Conservation (phyloP, 352 stramenopile species). For the Globisporangium cederbergense region DNA sequence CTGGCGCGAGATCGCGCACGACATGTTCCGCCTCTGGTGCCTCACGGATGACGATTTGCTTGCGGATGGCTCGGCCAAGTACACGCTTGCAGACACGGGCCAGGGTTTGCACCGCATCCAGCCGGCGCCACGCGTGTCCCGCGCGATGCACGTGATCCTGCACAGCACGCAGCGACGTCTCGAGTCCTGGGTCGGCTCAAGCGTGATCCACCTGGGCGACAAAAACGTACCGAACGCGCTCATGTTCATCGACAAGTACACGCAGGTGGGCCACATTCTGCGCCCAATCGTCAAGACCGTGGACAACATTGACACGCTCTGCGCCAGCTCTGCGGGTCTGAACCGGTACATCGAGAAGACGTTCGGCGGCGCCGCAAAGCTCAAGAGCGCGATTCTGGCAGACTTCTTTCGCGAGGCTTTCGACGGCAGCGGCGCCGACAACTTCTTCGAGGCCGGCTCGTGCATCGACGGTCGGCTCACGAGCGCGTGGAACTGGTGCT, state of each 20-base stretch:
- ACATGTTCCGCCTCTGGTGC: constrained; percentile 97
- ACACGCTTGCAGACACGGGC: constrained; percentile 92
- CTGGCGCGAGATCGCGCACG: constrained; percentile 94
- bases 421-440: constrained; percentile 93
- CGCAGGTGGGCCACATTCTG: constrained; percentile 88
- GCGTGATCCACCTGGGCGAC: constrained; percentile 96
- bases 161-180: constrained; percentile 71
- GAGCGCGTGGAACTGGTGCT: constrained; percentile 98
- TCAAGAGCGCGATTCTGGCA: constrained; percentile 90
- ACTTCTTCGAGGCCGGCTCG: constrained; percentile 94
- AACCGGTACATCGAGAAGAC: constrained; percentile 61
- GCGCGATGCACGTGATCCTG: constrained; percentile 94
- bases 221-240: constrained; percentile 98
- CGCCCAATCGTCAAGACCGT: constrained; percentile 87
- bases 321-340: constrained; percentile 39
- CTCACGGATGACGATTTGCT: constrained; percentile 93
- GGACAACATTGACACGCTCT: constrained; percentile 63
- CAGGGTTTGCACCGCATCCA: constrained; percentile 95
- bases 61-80: constrained; percentile 59
- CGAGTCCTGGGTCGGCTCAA: constrained; percentile 91
- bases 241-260: constrained; percentile 99
- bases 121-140: constrained; percentile 89
- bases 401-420: constrained; percentile 97
- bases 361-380: constrained; percentile 82
- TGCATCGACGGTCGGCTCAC: constrained; percentile 97